Evolutionary conservation across 768 basidiomycete species (phyloP), one percentile per base, ranked within the genome.

Genomic region (Boletus reticuloceps): DNA sequence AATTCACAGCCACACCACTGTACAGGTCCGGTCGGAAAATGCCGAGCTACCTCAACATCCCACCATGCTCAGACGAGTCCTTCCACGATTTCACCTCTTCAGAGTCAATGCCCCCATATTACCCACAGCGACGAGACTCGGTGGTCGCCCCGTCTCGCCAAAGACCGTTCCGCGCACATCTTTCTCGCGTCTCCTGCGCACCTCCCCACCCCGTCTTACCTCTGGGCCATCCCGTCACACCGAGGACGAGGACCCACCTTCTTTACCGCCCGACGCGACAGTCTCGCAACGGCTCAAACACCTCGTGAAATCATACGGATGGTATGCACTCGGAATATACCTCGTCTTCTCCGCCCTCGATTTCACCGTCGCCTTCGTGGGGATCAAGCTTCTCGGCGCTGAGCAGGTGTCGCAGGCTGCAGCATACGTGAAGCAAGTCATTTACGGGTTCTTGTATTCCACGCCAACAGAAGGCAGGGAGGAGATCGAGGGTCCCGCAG

Each of bases 251-350:
- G 34, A 36, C 54, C 56, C 46, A 0, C 12, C 53, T 8, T 54
- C 69, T 25, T 69, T 79, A 1, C 81, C 81, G 9, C 75, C 82
- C 25, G 69, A 82, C 58, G 75, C 80, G 4, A 72, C 85, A 1
- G 75, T 92, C 53, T 83, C 88, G 1, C 82, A 88, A 68, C 82
- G 85, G 19, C 76, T 94, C 22, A 92, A 86, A 66, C 80, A 83
- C 61, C 87, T 98, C 54, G 86, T 94, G 55, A 94, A 89, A 68
- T 82, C 89, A 5, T 97, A 98, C 69, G 96, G 96, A 31, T 94
- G 91, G 91, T 96, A 95, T 68, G 94, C 97, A 19, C 79, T 98
- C 29, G 94, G 90, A 32, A 86, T 98, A 25, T 99, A 99, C 76
- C 42, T 87, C 58, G 67, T 86, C 47, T 68, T 98, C 51, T 81